Conservation (phyloP, 345 rosid species). For the Lepidium sativum region DNA sequence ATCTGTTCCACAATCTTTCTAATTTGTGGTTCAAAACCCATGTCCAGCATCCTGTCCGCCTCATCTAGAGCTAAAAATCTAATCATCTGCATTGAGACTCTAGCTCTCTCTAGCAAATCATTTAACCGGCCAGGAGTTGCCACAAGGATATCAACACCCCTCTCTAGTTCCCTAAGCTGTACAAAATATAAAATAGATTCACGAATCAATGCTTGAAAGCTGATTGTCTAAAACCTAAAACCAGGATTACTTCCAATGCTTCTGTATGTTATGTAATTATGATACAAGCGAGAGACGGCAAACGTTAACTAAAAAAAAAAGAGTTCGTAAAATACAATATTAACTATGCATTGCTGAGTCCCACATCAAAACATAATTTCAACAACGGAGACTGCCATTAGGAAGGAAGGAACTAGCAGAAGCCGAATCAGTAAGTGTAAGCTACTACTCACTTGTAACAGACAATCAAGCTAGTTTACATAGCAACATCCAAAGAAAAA, state of each 20-base stretch:
- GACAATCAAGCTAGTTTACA: not conserved
- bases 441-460: not conserved
- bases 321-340: not conserved
- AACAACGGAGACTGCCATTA: not conserved
- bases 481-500: not conserved
- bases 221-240: not conserved
- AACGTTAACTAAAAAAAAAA: not conserved
- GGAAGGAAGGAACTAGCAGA: not conserved
- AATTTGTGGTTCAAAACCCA: constrained; percentile 99
- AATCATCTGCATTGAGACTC: constrained; percentile 90
- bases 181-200: constrained; percentile 17
- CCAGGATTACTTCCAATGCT: not conserved
- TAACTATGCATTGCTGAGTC: not conserved
- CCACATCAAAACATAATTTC: not conserved
- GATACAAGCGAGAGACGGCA: not conserved
- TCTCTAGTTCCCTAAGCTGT: constrained; percentile 90
- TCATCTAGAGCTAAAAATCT: constrained; percentile 88
- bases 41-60: constrained; percentile 99
- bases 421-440: not conserved
- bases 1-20: constrained; percentile 92
- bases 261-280: not conserved
- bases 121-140: constrained; percentile 99
- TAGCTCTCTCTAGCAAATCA: constrained; percentile 90
- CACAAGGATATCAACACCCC: constrained; percentile 97
- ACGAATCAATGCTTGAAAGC: not conserved